A percentile compares a stretch with the other conserved stretches of the same genome.
phyloP scores from a whole-genome alignment of 805 yeast species.

The Kluyveromyces siamensis region DNA sequence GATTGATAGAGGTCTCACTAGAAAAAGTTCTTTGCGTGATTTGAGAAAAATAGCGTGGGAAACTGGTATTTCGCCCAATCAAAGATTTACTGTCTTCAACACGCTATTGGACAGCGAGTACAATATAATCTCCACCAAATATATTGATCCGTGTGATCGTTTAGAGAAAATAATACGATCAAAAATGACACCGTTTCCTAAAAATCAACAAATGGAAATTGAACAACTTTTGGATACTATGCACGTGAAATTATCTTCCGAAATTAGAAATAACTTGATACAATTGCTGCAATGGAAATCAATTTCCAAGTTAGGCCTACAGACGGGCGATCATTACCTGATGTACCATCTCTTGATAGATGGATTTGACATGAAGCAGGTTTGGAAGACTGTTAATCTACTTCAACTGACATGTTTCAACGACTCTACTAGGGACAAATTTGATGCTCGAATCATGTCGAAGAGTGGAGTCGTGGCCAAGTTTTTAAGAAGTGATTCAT shows the following conservation, averaged over 20 bases:
- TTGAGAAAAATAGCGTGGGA: conserved; percentile 25
- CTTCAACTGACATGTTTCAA: conserved; percentile 27
- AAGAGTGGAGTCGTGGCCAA: conserved; percentile 29
- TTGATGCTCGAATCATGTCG: conserved; percentile 21
- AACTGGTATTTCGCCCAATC: conserved; percentile 18
- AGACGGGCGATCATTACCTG: conserved; percentile 29
- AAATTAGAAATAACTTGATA: conserved; percentile 17
- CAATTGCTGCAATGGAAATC: conserved; percentile 28
- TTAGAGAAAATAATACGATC: conserved; percentile 20
- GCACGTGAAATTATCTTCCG: conserved; percentile 11
- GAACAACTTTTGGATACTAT: conserved; percentile 13
- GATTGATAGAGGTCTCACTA: conserved; percentile 24
- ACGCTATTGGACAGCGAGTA: conserved; percentile 18
- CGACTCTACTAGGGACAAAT: conserved; percentile 20
- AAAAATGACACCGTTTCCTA: conserved; percentile 24
- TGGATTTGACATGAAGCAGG: conserved; percentile 11
- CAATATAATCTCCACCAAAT: conserved; percentile 16
- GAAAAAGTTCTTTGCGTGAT: conserved; percentile 21
- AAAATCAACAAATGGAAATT: conserved; percentile 24
- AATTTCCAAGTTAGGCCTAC: conserved; percentile 29
- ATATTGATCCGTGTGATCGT: conserved; percentile 33
- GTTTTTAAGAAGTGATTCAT: conserved; percentile 20
- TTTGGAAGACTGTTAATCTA: conserved; percentile 27
- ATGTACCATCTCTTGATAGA: conserved; percentile 25
- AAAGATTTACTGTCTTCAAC: conserved; percentile 16